phyloP scores from a whole-genome alignment of 75 land plant species.

The Pseudotsuga menziesii region DNA sequence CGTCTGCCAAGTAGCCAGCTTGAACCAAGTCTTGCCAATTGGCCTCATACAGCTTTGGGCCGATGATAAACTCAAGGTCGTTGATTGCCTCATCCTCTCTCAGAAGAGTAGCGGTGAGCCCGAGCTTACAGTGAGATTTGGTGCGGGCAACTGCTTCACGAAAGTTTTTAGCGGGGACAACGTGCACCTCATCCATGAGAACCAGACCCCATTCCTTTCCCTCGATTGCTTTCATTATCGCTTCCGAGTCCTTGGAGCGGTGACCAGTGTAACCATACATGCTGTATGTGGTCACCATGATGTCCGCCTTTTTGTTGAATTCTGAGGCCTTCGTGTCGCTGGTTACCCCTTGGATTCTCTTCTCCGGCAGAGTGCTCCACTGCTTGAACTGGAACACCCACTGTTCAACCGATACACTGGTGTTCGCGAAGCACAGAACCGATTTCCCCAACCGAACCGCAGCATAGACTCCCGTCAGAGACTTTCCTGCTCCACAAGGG shows the following conservation, averaged over 20 bases:
- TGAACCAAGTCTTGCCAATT: constrained; percentile 12
- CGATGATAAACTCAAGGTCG: constrained; percentile 18
- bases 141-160: constrained; percentile 19
- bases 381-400: constrained; percentile 20
- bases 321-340: constrained; percentile 16
- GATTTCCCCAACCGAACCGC: constrained; percentile 14
- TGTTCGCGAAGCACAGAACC: constrained; percentile 23
- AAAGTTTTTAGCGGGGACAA: constrained; percentile 23
- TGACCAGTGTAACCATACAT: constrained; percentile 20
- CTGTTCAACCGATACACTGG: constrained; percentile 16
- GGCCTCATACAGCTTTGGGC: constrained; percentile 16
- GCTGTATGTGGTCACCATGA: constrained; percentile 21
- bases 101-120: constrained; percentile 25
- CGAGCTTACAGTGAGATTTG: constrained; percentile 21
- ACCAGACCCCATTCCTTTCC: constrained; percentile 18
- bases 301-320: constrained; percentile 9
- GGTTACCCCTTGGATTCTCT: constrained; percentile 11
- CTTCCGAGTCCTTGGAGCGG: constrained; percentile 24
- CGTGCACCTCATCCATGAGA: constrained; percentile 30
- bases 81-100: constrained; percentile 18
- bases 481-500: constrained; percentile 25
- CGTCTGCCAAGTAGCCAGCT: constrained; percentile 13
- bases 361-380: constrained; percentile 16
- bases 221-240: constrained; percentile 9
- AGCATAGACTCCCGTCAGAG: constrained; percentile 20